Conservation (phyloP, 257 asterid genomes). For the Solanum neorickii region DNA sequence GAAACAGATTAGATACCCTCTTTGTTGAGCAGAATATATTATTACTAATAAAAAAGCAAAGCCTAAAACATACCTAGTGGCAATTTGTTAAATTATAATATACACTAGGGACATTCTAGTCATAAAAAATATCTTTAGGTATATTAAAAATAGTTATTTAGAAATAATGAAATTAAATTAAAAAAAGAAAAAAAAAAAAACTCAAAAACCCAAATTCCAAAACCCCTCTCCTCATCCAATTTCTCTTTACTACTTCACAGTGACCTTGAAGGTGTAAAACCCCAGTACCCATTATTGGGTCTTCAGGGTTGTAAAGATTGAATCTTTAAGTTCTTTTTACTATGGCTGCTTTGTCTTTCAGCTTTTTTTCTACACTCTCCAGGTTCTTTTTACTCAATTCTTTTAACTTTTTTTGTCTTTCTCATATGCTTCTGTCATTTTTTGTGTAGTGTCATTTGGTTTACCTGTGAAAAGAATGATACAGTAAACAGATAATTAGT, state of each 20-base stretch:
- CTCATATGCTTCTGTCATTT: neutral
- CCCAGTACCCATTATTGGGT: neutral
- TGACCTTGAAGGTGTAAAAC: neutral
- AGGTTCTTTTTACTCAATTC: slow-evolving; percentile 41
- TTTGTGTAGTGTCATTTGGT: neutral
- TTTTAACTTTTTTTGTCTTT: neutral
- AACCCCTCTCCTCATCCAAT: slow-evolving; percentile 9
- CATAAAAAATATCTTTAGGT: neutral
- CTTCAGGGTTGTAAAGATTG: slow-evolving; percentile 3
- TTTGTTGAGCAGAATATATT: neutral
- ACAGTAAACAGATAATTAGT: neutral
- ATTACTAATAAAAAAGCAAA: neutral
- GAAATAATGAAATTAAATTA: neutral
- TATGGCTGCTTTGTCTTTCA: slow-evolving; percentile 61
- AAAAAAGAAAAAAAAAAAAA: neutral
- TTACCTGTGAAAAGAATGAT: neutral
- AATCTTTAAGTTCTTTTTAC: slow-evolving; percentile 19
- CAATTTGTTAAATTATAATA: neutral
- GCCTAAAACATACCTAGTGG: slow-evolving; percentile 4
- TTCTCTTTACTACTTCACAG: neutral
- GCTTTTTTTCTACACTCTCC: slow-evolving; percentile 50
- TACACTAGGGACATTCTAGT: slow-evolving; percentile 11
- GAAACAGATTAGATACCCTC: neutral
- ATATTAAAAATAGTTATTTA: neutral
- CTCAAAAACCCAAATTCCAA: neutral